phyloP scores from a whole-genome alignment of 2,329 filamentous ascomycete genomes.

The Botryotinia narcissicola region DNA sequence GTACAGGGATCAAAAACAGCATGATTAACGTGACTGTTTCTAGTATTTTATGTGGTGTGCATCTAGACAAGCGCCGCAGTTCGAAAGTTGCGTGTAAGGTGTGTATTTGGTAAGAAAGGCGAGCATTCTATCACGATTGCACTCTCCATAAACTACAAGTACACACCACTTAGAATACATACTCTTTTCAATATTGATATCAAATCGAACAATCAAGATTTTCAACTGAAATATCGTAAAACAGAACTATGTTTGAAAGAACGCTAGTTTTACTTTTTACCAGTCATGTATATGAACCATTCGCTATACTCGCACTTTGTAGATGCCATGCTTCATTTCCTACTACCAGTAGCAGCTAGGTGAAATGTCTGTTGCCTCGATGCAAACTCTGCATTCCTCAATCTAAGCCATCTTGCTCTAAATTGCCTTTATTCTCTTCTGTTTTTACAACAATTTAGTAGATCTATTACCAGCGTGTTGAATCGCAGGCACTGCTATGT shows the following conservation, averaged over 20 bases:
- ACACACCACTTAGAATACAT: background rate
- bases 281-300: background rate
- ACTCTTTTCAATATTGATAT: background rate
- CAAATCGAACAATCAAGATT: background rate
- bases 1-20: background rate
- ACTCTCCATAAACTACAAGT: background rate
- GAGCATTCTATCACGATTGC: background rate
- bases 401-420: too few relatives aligned
- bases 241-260: background rate
- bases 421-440: too few relatives aligned
- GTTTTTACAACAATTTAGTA: too few relatives aligned
- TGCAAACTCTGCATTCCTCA: too few relatives aligned
- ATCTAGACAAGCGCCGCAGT: accelerated
- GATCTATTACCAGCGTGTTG: too few relatives aligned
- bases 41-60: background rate
- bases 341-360: too few relatives aligned
- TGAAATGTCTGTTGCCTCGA: too few relatives aligned
- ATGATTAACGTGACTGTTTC: too few relatives aligned
- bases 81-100: background rate
- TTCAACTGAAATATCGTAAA: background rate
- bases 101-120: background rate
- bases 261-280: background rate
- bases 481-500: too few relatives aligned
- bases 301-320: background rate
- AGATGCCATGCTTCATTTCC: background rate